Base-by-base conservation (phyloP, 345 rosid species). In the Trapa bicornis region DNA sequence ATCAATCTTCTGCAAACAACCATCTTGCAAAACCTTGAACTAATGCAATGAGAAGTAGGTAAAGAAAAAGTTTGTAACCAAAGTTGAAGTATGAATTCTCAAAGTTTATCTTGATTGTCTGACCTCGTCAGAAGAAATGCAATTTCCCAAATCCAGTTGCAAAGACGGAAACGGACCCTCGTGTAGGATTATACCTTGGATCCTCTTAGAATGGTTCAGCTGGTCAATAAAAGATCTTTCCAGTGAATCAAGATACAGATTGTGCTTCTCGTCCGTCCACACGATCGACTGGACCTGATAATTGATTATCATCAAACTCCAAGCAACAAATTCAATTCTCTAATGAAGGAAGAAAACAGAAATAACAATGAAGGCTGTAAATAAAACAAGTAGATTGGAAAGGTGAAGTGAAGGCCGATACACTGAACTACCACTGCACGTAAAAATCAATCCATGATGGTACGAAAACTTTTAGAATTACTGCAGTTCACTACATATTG, bases 251-350 rank as follows among this genome's bases (percentile, higher is more conserved):
- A 91, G 82, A 74, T 86, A 91, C 6, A 70, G 64, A 47, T 67
- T 74, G 80, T 91, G 97, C 72, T 76, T 88, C 83, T 88, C 91
- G 77, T 88, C 75, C 37, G 95, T 91, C 97, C 96, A 91, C 61
- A 15, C 81, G 66, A 16, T 67, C 42, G 77, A 67, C 47, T 65
- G 67, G 29, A 73, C 86, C 88, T 86, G 85, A 76, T 17, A 68
- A 12, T 14, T 62, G 36, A 65, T 65, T n/a, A 65, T 41, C 65
- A 61, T 16, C 14, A 35, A 16, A 5, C 14, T 11, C 22, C 13
- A 43, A 41, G 0, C 65, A 61, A 38, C 35, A 32, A 61, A 33
- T 35, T 37, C 17, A 4, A 54, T 22, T 6, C 6, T n/a, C 60
- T 52, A 1, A 54, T n/a, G 33, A 54, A 54, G 60, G 9, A 54